These are phyloP conservation scores for Hypoxylon rubiginosum DNA, from an alignment of 2,329 filamentous ascomycete genomes.

Conservation along the genomic window DNA sequence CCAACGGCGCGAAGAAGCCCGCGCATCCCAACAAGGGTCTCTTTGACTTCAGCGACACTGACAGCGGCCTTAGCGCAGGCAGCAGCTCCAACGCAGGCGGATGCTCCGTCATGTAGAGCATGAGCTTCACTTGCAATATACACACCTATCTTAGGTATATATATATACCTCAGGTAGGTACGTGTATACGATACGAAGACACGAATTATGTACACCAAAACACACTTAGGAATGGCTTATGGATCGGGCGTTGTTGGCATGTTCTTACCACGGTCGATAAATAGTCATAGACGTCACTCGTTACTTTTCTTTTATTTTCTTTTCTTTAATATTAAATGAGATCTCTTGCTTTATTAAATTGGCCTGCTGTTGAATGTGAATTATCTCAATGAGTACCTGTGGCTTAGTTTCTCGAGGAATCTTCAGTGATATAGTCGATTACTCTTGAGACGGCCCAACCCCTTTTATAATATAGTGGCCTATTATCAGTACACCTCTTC, in stretches of 20 bases:
- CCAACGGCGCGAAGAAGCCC: conserved; percentile 28
- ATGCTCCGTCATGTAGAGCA: conserved; percentile 35
- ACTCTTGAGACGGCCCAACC: no score
- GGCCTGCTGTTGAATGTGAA: neutral
- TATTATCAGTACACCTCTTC: no score
- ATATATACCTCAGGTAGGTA: no score
- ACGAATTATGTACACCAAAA: conserved; percentile 11
- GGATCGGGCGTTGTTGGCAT: conserved; percentile 6
- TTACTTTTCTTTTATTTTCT: conserved; percentile 18
- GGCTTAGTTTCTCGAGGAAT: no score
- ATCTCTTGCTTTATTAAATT: conserved; percentile 3
- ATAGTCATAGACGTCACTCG: conserved; percentile 23
- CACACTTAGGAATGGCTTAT: neutral
- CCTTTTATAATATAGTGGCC: no score
- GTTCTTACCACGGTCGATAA: conserved; percentile 7
- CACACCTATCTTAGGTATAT: no score
- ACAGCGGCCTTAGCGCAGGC: conserved; percentile 22
- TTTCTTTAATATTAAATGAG: no score
- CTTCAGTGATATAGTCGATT: neutral
- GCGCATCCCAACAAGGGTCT: conserved; percentile 29
- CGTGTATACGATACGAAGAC: conserved; percentile 9
- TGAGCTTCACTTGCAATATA: neutral
- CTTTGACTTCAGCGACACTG: conserved; percentile 39
- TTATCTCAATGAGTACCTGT: neutral
- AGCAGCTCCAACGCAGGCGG: conserved; percentile 9